Evolutionary conservation across 2,329 filamentous ascomycete species (phyloP), one percentile per base, ranked within the genome.

Genomic region (Falciphora oryzae): DNA sequence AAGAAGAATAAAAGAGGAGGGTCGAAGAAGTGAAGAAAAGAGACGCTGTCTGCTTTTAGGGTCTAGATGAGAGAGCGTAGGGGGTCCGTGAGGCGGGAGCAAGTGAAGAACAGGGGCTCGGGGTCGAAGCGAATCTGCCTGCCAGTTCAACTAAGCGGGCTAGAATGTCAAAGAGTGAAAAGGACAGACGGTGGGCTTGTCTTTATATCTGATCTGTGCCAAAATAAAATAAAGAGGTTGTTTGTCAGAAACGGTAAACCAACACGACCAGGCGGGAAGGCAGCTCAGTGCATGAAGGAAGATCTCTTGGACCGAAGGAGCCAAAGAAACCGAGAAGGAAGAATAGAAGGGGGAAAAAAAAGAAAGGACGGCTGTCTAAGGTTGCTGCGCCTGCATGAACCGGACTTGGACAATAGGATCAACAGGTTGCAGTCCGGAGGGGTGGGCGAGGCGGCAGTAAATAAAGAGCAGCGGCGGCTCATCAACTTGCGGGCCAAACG

Each of bases 371-470:
- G 38, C 59, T 61, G 59, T 63, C 62, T 63, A 56, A 58, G 57
- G 29, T 63, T 63, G 62, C 62, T 62, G 61, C 61, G 61, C 61
- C 61, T 62, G 61, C 61, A 62, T 62, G 44, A n/a, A 27, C 59
- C 59, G 14, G 50, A 16, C 32, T 44, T 44, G 38, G 38, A 44
- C 16, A 16, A 38, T 22, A 44, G 59, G 35, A 61, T 44, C 59
- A 50, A 29, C 27, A 4, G 29, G 16, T 16, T 22, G 27, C 10
- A 16, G 31, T 28, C n/a, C 18, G n/a, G 13, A 61, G n/a, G 18
- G 22, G 35, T 44, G 59, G 59, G 32, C 32, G 59, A 50, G 27
- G 35, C 22, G 38, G 25, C 29, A 28, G 59, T 63, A 63, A 63
- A 57, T 57, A 63, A 57, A 56, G 53, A 57, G 38, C 27, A 28